Evolutionary conservation across 2,329 filamentous ascomycete genomes (phyloP).

Genomic region (Myriosclerotinia duriaeana): DNA sequence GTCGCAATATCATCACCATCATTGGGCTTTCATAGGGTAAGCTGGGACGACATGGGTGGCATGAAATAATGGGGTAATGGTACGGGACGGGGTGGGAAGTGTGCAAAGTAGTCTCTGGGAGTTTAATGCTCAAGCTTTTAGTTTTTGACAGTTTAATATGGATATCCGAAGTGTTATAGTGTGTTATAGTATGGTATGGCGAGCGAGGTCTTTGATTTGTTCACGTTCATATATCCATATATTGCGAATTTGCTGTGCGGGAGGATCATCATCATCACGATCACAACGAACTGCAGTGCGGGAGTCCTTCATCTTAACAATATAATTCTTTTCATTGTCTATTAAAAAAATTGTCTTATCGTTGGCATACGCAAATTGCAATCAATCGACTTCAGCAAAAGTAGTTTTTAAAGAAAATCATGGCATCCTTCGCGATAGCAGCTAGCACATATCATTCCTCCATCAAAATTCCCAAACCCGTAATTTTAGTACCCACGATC

Average conservation of each 20-base stretch:
- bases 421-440: conserved; percentile 13
- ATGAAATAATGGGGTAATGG: neutral
- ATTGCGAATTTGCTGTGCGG: neutral
- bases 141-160: neutral
- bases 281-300: neutral
- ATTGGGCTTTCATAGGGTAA: neutral
- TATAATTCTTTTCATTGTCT: neutral
- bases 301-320: neutral
- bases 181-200: neutral
- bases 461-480: conserved; percentile 14
- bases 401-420: conserved; percentile 7
- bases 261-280: neutral
- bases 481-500: conserved; percentile 15
- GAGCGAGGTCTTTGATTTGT: neutral
- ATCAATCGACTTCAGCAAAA: conserved; percentile 5
- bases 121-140: neutral
- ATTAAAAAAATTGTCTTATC: neutral
- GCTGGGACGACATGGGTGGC: neutral
- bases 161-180: neutral
- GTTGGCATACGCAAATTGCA: conserved; percentile 7
- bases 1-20: neutral
- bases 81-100: neutral
- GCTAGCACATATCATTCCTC: conserved; percentile 7
- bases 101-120: neutral
- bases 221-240: neutral